Conservation (phyloP, 2,329 filamentous ascomycete species). For the Xylariaceae sp. region DNA sequence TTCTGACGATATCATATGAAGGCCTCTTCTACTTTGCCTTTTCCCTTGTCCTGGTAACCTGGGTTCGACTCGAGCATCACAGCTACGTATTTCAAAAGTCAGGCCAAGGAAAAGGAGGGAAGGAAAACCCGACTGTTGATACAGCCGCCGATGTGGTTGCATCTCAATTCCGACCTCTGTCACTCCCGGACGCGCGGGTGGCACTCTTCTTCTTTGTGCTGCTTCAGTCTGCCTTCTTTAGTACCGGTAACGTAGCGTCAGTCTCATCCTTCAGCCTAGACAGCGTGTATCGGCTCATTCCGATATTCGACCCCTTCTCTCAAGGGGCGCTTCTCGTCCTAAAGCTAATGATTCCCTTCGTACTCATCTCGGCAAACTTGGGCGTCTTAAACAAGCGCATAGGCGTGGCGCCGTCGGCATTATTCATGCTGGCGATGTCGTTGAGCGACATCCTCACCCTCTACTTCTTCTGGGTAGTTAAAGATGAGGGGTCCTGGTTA, state of each 20-base stretch:
- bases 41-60: conserved; percentile 73
- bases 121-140: conserved; percentile 21
- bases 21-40: conserved; percentile 94
- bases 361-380: conserved; percentile 86
- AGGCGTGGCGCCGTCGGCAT: conserved; percentile 76
- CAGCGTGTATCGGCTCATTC: conserved; percentile 79
- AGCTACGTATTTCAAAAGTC: conserved; percentile 51
- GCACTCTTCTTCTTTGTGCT: conserved; percentile 94
- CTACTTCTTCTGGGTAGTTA: conserved; percentile 96
- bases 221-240: conserved; percentile 93
- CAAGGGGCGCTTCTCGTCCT: conserved; percentile 82
- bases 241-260: conserved; percentile 92
- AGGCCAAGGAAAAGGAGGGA: conserved; percentile 19
- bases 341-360: conserved; percentile 92
- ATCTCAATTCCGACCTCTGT: conserved; percentile 59
- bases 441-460: conserved; percentile 87
- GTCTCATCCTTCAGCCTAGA: conserved; percentile 91
- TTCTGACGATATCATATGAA: conserved; percentile 95
- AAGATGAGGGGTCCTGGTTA: conserved; percentile 93
- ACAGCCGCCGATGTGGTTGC: conserved; percentile 17
- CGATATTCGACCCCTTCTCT: conserved; percentile 88
- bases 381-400: conserved; percentile 84
- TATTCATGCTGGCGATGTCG: conserved; percentile 94
- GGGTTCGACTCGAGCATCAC: conserved; percentile 87
- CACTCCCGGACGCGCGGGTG: conserved; percentile 78